Percentiles rank a stretch among this genome's conserved stretches.
Evolutionary conservation across 176 grass and related monocot genomes (phyloP).

Genomic region (Stipa capillata): DNA sequence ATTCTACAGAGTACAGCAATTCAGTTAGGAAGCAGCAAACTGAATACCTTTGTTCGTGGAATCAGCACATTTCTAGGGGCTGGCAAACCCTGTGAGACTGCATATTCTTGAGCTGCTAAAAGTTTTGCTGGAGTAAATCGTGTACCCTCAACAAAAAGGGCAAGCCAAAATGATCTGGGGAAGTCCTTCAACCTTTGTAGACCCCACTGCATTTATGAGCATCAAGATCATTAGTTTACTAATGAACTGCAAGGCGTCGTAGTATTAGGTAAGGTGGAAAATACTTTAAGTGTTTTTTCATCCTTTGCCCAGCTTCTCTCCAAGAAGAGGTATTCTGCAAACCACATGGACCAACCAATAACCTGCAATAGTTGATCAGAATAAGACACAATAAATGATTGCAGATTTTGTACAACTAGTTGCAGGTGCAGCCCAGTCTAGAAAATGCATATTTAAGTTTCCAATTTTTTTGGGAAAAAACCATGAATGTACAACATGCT

Average conservation of each 20-base stretch:
- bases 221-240: background rate
- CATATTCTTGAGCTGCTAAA: slow-evolving; percentile 84
- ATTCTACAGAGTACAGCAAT: background rate
- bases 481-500: background rate
- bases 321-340: slow-evolving; percentile 12
- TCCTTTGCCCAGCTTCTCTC: slow-evolving; percentile 18
- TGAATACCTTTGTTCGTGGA: slow-evolving; percentile 85
- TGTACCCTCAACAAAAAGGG: slow-evolving; percentile 62
- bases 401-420: background rate
- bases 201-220: slow-evolving; percentile 40
- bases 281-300: slow-evolving; percentile 18
- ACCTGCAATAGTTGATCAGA: background rate
- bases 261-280: background rate
- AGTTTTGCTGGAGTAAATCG: slow-evolving; percentile 10
- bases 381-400: background rate
- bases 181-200: slow-evolving; percentile 77
- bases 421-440: background rate
- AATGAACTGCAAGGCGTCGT: background rate
- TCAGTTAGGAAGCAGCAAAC: background rate
- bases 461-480: background rate
- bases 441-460: background rate
- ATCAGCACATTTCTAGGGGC: slow-evolving; percentile 85
- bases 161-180: slow-evolving; percentile 94
- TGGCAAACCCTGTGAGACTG: slow-evolving; percentile 63
- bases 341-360: slow-evolving; percentile 17